Evolutionary conservation across 2,329 filamentous ascomycete species (phyloP), one percentile per base, ranked within the genome.

Genomic region (Diaporthe citriasiana): DNA sequence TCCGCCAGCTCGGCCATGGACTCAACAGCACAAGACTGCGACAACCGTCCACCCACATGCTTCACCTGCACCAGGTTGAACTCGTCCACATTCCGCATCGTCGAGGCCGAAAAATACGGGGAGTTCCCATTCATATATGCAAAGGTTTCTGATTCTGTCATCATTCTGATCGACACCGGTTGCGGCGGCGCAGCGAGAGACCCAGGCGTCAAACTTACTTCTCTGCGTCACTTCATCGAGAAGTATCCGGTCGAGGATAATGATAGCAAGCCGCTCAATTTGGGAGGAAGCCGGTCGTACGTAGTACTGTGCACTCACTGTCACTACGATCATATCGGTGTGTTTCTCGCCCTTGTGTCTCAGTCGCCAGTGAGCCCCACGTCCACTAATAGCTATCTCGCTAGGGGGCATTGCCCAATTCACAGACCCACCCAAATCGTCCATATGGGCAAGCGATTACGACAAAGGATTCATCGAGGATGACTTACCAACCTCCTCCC

Each of bases 91-190:
- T 87, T 87, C 74, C 77, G 84, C 12, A 80, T 87, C 30, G 77
- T 81, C 22, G 85, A 87, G 77, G 81, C 85, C 72, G 86, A 87
- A 77, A 78, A 78, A 38, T 87, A 81, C 75, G 75, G 76, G 65
- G 85, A 87, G 75, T 80, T 82, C 47, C 86, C 86, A 3, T 80
- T 84, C 73, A 86, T 87, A n/a, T 87, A 87, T 75, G 82, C 81
- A 65, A 87, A 87, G 75, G 51, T 85, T 3, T 84, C 82, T 73
- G 79, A 80, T 6, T 75, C 80, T 0, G 73, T 83, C 33, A 66
- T 87, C 17, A 77, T 87, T 2, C 77, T 87, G 2, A 82, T 83
- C 19, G 86, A 87, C 73, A 86, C 85, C 4, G 86, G 86, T n/a
- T 86, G 84, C 77, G 82, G 85, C 71, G 79, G 80, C 27, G 80